Base-by-base conservation (phyloP, 805 yeast species). In the Candida succiphila region DNA sequence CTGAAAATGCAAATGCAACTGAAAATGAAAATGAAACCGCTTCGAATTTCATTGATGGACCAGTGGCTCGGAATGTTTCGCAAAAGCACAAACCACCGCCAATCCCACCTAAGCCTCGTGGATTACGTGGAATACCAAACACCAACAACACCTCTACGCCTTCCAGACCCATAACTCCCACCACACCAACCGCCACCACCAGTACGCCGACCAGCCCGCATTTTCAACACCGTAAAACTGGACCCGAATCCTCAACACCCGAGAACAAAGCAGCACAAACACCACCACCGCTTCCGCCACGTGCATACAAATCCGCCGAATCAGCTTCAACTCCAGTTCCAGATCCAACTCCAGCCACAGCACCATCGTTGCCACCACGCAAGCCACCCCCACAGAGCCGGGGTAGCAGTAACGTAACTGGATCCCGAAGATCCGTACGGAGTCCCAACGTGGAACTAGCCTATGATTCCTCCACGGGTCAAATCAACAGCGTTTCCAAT, bases 21-120 rank as follows among this genome's bases (percentile, higher is more conserved):
- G 36, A 23, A 32, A 12, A 15, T 20, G 9, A 18, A 27, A n/a
- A 30, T 28, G 10, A 22, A 12, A 12, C n/a, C n/a, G n/a, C n/a
- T n/a, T n/a, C n/a, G n/a, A n/a, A n/a, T n/a, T n/a, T n/a, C n/a
- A n/a, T n/a, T n/a, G n/a, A n/a, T n/a, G n/a, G n/a, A n/a, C n/a
- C n/a, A n/a, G n/a, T n/a, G n/a, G n/a, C n/a, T n/a, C 10, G 14
- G n/a, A 24, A 24, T 7, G 6, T 24, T 15, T 7, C 16, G 12
- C 14, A 12, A 7, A 45, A 38, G 23, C 48, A 40, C 24, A 14
- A 35, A 2, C 37, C 52, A 1, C 76, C 78, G 1, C 42, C 64
- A 38, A 56, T 68, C 0, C 78, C 78, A 1, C 54, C 52, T 23
- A 72, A 72, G 39, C 78, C 78, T 3, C 42, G 37, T 0, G 33